Percentiles rank a stretch among this genome's conserved stretches.
These are phyloP conservation scores for Actinidia chinensis DNA, from an alignment of 179 eudicot species.

Conservation along the genomic window DNA sequence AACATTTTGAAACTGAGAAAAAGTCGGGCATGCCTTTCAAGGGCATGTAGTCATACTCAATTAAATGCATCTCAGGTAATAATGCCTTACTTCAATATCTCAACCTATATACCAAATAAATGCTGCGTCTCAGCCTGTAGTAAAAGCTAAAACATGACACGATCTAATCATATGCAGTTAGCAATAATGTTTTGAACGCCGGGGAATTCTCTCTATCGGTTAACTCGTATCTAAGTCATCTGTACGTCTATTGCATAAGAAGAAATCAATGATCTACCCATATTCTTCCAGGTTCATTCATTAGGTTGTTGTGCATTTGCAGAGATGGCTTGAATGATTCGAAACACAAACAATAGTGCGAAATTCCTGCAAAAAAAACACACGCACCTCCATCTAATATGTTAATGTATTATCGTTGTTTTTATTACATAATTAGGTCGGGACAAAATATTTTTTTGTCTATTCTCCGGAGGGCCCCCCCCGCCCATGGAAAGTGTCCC, in stretches of 20 bases:
- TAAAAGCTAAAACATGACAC: neutral
- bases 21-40: too few relatives aligned
- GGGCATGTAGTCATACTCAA: neutral
- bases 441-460: too few relatives aligned
- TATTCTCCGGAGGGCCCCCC: too few relatives aligned
- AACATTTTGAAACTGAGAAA: too few relatives aligned
- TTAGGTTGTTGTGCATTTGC: neutral
- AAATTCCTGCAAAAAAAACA: too few relatives aligned
- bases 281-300: neutral
- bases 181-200: neutral
- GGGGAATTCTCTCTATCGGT: neutral
- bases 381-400: too few relatives aligned
- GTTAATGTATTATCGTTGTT: too few relatives aligned
- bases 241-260: neutral
- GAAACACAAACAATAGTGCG: too few relatives aligned
- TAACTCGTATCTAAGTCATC: neutral
- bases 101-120: neutral
- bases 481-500: neutral
- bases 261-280: neutral
- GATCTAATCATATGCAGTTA: neutral
- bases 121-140: neutral
- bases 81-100: neutral
- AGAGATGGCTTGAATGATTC: too few relatives aligned
- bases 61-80: neutral
- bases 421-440: too few relatives aligned